Conservation (phyloP, 805 yeast genomes). For the Lipomyces mesembrius region DNA sequence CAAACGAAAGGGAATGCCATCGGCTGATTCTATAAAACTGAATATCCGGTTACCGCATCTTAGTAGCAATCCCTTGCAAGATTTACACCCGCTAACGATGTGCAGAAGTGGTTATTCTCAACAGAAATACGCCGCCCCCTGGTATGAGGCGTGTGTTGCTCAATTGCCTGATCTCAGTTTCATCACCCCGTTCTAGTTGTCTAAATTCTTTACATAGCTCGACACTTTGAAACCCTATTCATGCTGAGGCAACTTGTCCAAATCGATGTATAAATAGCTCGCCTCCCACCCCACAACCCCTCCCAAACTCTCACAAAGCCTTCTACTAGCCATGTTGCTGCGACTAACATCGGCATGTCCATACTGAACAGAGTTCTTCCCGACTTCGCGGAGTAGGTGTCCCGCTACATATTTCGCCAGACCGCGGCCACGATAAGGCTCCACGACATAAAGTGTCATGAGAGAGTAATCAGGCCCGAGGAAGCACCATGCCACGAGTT, state of each 20-base stretch:
- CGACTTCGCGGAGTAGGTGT: not conserved
- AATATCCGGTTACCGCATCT: too few species aligned
- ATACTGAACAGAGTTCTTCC: not conserved
- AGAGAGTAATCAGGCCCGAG: not conserved
- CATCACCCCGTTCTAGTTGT: too few species aligned
- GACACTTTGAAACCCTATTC: too few species aligned
- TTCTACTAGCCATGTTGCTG: not conserved
- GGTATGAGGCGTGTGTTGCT: too few species aligned
- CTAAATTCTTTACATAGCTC: too few species aligned
- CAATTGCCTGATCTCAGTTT: too few species aligned
- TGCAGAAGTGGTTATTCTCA: too few species aligned
- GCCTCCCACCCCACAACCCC: not conserved
- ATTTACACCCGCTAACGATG: too few species aligned
- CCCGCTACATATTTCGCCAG: not conserved
- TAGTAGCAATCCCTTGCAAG: too few species aligned
- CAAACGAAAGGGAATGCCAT: too few species aligned
- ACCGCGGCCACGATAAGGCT: not conserved
- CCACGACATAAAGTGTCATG: not conserved
- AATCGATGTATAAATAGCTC: not conserved
- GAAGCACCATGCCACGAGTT: not conserved
- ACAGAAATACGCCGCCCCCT: too few species aligned
- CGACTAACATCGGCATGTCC: not conserved
- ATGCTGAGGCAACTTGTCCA: not conserved
- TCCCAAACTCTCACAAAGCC: not conserved
- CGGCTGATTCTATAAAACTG: too few species aligned